These are phyloP conservation scores for Dispira simplex DNA, from an alignment of 192 early-diverging fungal species.

Conservation along the genomic window DNA sequence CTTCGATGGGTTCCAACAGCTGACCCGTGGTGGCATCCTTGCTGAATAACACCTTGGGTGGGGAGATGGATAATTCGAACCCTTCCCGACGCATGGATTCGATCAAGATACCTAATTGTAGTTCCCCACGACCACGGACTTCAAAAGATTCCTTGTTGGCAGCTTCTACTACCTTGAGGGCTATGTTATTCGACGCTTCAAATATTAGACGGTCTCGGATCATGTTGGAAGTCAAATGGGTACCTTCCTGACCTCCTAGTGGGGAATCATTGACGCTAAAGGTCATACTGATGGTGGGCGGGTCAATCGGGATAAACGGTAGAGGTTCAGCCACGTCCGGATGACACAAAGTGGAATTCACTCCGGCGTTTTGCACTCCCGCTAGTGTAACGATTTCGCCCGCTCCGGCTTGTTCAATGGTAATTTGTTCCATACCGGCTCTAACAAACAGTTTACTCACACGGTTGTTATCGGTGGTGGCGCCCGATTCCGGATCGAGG, in stretches of 20 bases:
- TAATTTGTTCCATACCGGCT: conserved; percentile 52
- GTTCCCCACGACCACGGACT: conserved; percentile 76
- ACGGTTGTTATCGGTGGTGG: conserved; percentile 45
- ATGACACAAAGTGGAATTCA: conserved; percentile 67
- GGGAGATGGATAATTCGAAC: conserved; percentile 68
- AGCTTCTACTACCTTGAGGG: conserved; percentile 52
- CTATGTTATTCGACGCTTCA: conserved; percentile 71
- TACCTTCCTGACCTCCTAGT: conserved; percentile 62
- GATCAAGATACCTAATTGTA: conserved; percentile 73
- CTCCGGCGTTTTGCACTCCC: conserved; percentile 54
- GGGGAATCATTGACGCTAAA: conserved; percentile 83
- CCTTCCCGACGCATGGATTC: conserved; percentile 86
- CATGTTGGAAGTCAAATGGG: conserved; percentile 58
- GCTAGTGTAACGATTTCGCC: conserved; percentile 71
- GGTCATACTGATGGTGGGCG: conserved; percentile 72
- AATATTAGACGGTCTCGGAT: conserved; percentile 56
- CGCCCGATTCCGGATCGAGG: conserved; percentile 45
- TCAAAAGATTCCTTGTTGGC: conserved; percentile 57
- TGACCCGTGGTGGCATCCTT: conserved; percentile 26
- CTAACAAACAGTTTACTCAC: conserved; percentile 63
- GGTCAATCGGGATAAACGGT: conserved; percentile 63
- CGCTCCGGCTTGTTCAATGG: conserved; percentile 58
- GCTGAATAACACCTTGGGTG: conserved; percentile 70
- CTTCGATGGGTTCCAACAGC: conserved; percentile 67
- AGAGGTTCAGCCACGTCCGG: conserved; percentile 40